Conservation (phyloP, 208 protist genomes). For the Leishmania guyanensis region DNA sequence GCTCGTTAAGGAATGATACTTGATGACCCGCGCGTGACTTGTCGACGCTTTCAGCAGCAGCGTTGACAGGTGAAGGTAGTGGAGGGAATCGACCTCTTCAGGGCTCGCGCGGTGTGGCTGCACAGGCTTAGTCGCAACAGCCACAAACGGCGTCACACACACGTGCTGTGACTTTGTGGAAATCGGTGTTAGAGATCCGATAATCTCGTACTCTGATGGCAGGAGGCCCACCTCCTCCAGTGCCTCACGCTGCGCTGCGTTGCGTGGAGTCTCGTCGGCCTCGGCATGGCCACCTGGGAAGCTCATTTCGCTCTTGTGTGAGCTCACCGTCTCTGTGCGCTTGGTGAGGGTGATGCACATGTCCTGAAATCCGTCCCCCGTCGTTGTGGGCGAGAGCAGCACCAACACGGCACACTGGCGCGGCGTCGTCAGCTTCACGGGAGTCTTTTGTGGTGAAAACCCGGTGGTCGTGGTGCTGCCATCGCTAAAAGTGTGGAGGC, state of each 20-base stretch:
- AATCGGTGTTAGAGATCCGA: conserved; percentile 65
- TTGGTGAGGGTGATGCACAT: conserved; percentile 89
- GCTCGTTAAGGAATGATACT: conserved; percentile 35
- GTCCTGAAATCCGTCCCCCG: conserved; percentile 59
- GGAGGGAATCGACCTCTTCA: conserved; percentile 76
- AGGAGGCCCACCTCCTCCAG: conserved; percentile 78
- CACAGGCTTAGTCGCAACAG: conserved; percentile 38
- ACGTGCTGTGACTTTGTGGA: conserved; percentile 24
- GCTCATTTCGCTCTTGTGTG: conserved; percentile 80
- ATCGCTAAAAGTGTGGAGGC: conserved; percentile 30
- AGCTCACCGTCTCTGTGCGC: conserved; percentile 53
- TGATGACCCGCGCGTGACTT: conserved; percentile 68
- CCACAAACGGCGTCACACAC: conserved; percentile 63
- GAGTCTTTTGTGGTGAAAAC: conserved; percentile 45
- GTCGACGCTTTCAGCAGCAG: conserved; percentile 49
- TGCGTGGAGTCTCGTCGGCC: conserved; percentile 43
- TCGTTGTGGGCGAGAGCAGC: conserved; percentile 54
- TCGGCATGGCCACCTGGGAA: conserved; percentile 82
- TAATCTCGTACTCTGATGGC: conserved; percentile 43
- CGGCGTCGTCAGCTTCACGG: conserved; percentile 5
- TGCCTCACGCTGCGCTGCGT: conserved; percentile 75
- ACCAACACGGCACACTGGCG: conserved; percentile 61
- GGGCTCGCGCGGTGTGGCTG: conserved; percentile 56
- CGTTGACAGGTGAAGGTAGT: conserved; percentile 82
- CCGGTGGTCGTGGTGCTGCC: conserved; percentile 17